These are phyloP conservation scores for Clonostachys rosea DNA, from an alignment of 2,329 filamentous ascomycete genomes.

Conservation along the genomic window DNA sequence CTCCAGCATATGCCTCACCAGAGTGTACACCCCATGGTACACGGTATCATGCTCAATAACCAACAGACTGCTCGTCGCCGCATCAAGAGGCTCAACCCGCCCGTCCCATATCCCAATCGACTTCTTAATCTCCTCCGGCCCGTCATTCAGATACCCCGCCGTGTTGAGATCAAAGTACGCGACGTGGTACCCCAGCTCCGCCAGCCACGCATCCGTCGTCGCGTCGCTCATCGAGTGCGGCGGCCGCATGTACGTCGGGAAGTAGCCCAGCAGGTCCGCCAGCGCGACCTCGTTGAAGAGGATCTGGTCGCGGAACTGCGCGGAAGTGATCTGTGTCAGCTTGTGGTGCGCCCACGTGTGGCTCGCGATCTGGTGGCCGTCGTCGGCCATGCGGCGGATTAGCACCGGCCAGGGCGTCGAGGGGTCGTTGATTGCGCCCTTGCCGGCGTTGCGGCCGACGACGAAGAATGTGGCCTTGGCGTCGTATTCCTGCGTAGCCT, in stretches of 20 bases:
- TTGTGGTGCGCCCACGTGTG: slow-evolving; percentile 44
- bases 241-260: slow-evolving; percentile 37
- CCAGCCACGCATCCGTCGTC: slow-evolving; percentile 29
- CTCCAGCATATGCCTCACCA: slow-evolving; percentile 35
- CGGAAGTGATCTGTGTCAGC: slow-evolving; percentile 25
- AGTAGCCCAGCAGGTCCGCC: slow-evolving; percentile 29
- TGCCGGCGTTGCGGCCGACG: slow-evolving; percentile 27
- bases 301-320: slow-evolving; percentile 31
- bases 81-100: slow-evolving; percentile 23
- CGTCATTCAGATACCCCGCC: slow-evolving; percentile 51
- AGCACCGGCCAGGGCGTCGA: slow-evolving; percentile 23
- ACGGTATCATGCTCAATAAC: slow-evolving; percentile 49
- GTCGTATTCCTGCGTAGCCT: slow-evolving; percentile 13
- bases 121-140: slow-evolving; percentile 37
- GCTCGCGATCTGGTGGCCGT: slow-evolving; percentile 57
- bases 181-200: slow-evolving; percentile 49
- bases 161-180: slow-evolving; percentile 59
- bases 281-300: slow-evolving; percentile 35
- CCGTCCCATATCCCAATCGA: slow-evolving; percentile 33
- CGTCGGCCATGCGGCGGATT: slow-evolving; percentile 38
- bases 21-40: slow-evolving; percentile 34
- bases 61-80: slow-evolving; percentile 17
- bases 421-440: slow-evolving; percentile 34
- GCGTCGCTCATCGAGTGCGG: slow-evolving; percentile 39
- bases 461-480: slow-evolving; percentile 32